Percentiles rank a stretch among this genome's conserved stretches.
Evolutionary conservation across 495 filamentous ascomycete genomes (phyloP).

Genomic region (Venustampulla echinocandica): DNA sequence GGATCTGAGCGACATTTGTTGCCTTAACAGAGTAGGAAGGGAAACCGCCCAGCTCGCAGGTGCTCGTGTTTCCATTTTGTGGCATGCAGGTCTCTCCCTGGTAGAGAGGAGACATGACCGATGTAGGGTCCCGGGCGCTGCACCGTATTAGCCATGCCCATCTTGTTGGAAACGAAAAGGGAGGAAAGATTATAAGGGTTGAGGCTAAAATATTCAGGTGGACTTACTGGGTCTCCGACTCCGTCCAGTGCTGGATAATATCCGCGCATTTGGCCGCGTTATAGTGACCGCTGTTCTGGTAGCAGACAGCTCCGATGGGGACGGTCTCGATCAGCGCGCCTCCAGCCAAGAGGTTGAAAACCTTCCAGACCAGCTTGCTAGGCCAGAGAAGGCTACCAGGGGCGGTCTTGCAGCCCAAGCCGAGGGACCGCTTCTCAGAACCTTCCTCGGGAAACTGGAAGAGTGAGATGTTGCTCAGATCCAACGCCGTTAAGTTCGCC

Average conservation of each 20-base stretch:
- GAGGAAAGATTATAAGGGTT: too few species aligned
- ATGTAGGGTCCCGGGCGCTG: background rate
- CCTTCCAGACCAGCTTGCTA: slow-evolving; percentile 27
- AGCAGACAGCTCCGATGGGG: slow-evolving; percentile 46
- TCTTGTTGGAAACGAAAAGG: background rate
- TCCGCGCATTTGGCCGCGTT: background rate
- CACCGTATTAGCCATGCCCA: background rate
- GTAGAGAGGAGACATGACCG: background rate
- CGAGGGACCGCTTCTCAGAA: slow-evolving; percentile 13
- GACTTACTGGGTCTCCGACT: background rate
- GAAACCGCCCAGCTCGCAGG: background rate
- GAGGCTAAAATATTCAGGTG: too few species aligned
- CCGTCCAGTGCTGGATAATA: background rate
- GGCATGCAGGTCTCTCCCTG: background rate
- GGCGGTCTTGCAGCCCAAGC: background rate
- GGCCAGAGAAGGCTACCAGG: slow-evolving; percentile 32
- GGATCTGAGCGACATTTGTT: slow-evolving; percentile 43
- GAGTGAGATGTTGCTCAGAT: slow-evolving; percentile 24
- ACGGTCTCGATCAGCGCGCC: slow-evolving; percentile 45
- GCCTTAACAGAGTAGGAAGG: slow-evolving; percentile 3
- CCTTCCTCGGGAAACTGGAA: slow-evolving; percentile 28
- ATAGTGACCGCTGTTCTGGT: slow-evolving; percentile 23
- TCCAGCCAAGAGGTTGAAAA: slow-evolving; percentile 39
- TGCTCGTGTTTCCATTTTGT: background rate
- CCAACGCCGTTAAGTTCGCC: slow-evolving; percentile 25